Percentiles rank a stretch among this genome's conserved stretches.
Evolutionary conservation across 1,284 basidiomycete species (phyloP).

Genomic region (Anthracocystis panici-leucophaei): DNA sequence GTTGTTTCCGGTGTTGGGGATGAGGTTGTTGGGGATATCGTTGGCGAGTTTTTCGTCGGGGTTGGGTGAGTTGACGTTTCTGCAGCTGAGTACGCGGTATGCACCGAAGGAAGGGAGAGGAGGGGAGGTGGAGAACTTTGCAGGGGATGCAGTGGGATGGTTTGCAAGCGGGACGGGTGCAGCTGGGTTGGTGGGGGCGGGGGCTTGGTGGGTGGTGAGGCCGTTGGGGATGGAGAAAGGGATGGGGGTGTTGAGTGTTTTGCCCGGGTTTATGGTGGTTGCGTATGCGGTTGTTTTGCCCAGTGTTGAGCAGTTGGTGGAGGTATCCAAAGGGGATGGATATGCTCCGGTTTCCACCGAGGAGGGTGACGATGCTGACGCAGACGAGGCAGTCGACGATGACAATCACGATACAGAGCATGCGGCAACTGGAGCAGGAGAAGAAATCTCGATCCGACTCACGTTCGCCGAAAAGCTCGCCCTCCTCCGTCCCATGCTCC

Average conservation of each 20-base stretch:
- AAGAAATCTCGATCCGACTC: slow-evolving; percentile 28
- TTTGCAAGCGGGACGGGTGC: slow-evolving; percentile 84
- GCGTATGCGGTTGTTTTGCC: slow-evolving; percentile 57
- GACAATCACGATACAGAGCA: neutral
- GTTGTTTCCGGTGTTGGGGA: slow-evolving; percentile 77
- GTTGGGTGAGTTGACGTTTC: slow-evolving; percentile 92
- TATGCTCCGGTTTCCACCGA: slow-evolving; percentile 31
- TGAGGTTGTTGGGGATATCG: slow-evolving; percentile 85
- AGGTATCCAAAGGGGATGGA: neutral
- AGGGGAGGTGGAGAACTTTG: slow-evolving; percentile 21
- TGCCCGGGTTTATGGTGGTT: slow-evolving; percentile 60
- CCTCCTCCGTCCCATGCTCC: slow-evolving; percentile 62
- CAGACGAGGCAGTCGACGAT: slow-evolving; percentile 5
- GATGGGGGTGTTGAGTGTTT: slow-evolving; percentile 73
- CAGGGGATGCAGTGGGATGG: slow-evolving; percentile 60
- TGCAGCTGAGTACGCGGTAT: slow-evolving; percentile 87
- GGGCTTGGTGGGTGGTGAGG: slow-evolving; percentile 93
- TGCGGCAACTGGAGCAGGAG: neutral
- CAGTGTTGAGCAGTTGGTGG: slow-evolving; percentile 23
- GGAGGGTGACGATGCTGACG: slow-evolving; percentile 12
- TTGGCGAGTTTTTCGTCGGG: slow-evolving; percentile 92
- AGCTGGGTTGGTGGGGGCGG: slow-evolving; percentile 90
- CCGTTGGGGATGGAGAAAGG: slow-evolving; percentile 85
- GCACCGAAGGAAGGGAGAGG: slow-evolving; percentile 21
- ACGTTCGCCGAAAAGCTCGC: slow-evolving; percentile 61